These are phyloP conservation scores for Brassica balearica DNA, from an alignment of 441 rosid species.

Conservation along the genomic window DNA sequence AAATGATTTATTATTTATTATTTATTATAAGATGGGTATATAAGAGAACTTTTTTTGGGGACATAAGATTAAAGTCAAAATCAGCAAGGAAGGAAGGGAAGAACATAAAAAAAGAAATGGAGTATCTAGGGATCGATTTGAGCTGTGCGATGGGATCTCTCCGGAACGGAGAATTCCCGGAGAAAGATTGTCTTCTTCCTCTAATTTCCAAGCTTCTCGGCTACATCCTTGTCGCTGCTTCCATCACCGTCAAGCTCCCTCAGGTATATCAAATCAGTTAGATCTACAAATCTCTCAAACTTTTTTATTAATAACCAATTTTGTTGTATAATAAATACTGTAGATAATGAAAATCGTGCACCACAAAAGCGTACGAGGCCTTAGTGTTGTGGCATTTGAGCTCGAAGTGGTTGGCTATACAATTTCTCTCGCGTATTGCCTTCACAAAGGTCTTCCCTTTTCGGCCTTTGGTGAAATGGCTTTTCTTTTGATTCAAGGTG, in stretches of 20 bases:
- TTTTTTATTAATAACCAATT: background rate
- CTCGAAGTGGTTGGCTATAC: slow-evolving; percentile 92
- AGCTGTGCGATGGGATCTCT: slow-evolving; percentile 79
- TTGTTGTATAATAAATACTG: background rate
- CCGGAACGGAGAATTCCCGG: slow-evolving; percentile 62
- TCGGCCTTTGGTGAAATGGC: slow-evolving; percentile 94
- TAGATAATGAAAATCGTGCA: slow-evolving; percentile 89
- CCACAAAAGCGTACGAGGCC: slow-evolving; percentile 82
- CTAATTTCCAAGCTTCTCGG: slow-evolving; percentile 92
- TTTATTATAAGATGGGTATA: too few relatives aligned
- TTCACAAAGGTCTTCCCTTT: slow-evolving; percentile 93
- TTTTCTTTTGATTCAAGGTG: slow-evolving; percentile 55
- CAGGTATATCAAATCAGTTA: slow-evolving; percentile 56
- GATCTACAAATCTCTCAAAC: background rate
- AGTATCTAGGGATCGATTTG: slow-evolving; percentile 72
- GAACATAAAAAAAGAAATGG: slow-evolving; percentile 47
- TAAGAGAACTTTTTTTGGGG: background rate
- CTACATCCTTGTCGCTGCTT: slow-evolving; percentile 86
- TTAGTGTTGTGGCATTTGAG: slow-evolving; percentile 82
- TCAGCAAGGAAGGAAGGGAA: background rate
- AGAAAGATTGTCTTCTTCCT: slow-evolving; percentile 80
- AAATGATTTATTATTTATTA: too few relatives aligned
- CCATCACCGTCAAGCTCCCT: slow-evolving; percentile 95
- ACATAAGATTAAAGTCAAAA: background rate
- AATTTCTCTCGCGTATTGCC: slow-evolving; percentile 88